Conservation (phyloP, 2,329 filamentous ascomycete genomes). For the Amesomyces nigricolor region DNA sequence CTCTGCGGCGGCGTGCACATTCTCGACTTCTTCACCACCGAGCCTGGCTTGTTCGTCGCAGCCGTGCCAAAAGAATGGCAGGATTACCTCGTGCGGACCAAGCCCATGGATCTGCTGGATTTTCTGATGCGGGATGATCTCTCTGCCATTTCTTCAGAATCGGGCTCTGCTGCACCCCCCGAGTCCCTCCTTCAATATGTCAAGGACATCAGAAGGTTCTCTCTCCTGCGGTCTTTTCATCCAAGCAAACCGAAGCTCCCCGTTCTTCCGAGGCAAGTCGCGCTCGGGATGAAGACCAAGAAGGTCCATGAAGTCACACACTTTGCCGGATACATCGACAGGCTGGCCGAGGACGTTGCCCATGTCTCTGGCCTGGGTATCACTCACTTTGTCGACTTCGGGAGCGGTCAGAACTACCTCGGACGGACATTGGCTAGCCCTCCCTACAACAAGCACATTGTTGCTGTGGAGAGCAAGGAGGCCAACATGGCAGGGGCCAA, state of each 20-base stretch:
- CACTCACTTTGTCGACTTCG: slow-evolving; percentile 90
- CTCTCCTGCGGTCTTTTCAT: slow-evolving; percentile 58
- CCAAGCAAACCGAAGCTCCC: slow-evolving; percentile 42
- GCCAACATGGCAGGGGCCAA: slow-evolving; percentile 83
- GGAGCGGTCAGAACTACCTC: slow-evolving; percentile 93
- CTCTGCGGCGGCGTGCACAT: slow-evolving; percentile 98
- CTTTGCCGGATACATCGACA: slow-evolving; percentile 78
- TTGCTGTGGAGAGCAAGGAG: slow-evolving; percentile 84
- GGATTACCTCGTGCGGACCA: slow-evolving; percentile 63
- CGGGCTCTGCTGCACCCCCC: slow-evolving; percentile 35
- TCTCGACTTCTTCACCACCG: slow-evolving; percentile 86
- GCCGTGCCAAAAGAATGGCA: slow-evolving; percentile 79
- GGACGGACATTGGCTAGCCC: slow-evolving; percentile 78
- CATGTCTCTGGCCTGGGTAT: slow-evolving; percentile 53
- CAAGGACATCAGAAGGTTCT: slow-evolving; percentile 61
- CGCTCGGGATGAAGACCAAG: slow-evolving; percentile 91
- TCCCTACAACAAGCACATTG: slow-evolving; percentile 79
- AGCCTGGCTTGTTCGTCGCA: slow-evolving; percentile 74
- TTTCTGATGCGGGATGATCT: slow-evolving; percentile 76
- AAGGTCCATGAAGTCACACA: slow-evolving; percentile 91
- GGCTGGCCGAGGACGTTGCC: slow-evolving; percentile 53
- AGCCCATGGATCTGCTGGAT: slow-evolving; percentile 72
- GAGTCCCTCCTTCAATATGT: slow-evolving; percentile 66
- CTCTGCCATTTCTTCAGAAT: slow-evolving; percentile 29
- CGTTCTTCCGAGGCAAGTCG: slow-evolving; percentile 62